Evolutionary conservation across 2,329 filamentous ascomycete species (phyloP).

Genomic region (Claviceps monticola): DNA sequence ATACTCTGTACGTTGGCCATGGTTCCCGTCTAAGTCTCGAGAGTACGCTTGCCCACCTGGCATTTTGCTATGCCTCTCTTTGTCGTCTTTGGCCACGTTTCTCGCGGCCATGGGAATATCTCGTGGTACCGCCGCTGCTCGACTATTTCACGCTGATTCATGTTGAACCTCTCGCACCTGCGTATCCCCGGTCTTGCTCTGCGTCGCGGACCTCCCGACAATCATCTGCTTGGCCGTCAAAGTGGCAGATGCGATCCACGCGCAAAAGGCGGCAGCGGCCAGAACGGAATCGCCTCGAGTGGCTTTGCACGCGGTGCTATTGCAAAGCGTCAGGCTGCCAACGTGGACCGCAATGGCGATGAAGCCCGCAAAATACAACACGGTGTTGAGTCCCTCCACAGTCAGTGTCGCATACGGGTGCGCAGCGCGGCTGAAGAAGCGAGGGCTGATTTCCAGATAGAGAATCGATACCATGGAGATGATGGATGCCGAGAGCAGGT

Average conservation of each 20-base stretch:
- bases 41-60: too few relatives aligned
- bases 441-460: constrained; percentile 37
- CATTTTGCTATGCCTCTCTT: too few relatives aligned
- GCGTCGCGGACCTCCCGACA: constrained; percentile 22
- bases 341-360: constrained; percentile 45
- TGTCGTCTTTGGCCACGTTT: too few relatives aligned
- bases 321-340: constrained; percentile 39
- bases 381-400: constrained; percentile 35
- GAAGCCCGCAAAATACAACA: constrained; percentile 48
- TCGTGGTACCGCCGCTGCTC: too few relatives aligned
- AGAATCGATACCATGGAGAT: constrained; percentile 40
- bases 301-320: constrained; percentile 40
- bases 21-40: too few relatives aligned
- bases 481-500: constrained; percentile 40
- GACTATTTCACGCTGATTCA: too few relatives aligned
- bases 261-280: constrained; percentile 36
- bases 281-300: constrained; percentile 42
- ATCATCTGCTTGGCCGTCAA: constrained; percentile 34
- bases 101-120: too few relatives aligned
- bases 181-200: constrained; percentile 12
- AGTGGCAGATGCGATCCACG: constrained; percentile 37
- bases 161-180: constrained; percentile 25
- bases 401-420: constrained; percentile 35
- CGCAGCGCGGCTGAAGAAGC: constrained; percentile 29
- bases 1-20: too few relatives aligned